These are phyloP conservation scores for Mortierella sp. DNA, from an alignment of 371 early-diverging fungal species.

Conservation along the genomic window DNA sequence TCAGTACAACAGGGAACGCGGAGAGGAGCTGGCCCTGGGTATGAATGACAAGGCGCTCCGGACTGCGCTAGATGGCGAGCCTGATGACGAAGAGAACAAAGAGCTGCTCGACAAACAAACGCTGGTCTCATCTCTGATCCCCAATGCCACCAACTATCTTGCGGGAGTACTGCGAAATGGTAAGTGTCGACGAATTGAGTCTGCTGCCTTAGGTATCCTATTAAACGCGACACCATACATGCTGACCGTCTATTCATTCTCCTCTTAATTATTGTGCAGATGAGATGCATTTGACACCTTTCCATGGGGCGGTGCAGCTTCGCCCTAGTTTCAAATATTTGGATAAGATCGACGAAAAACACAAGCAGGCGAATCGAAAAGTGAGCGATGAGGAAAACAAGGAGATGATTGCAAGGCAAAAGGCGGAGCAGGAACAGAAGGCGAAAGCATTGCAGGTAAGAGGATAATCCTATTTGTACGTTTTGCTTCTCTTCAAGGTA, in stretches of 20 bases:
- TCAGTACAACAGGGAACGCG: constrained; percentile 82
- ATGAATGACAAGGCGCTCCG: constrained; percentile 76
- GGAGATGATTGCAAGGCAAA: constrained; percentile 63
- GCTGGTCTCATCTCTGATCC: constrained; percentile 79
- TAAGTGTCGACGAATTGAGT: constrained; percentile 53
- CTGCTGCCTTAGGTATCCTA: no score
- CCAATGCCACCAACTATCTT: constrained; percentile 81
- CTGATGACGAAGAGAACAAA: constrained; percentile 65
- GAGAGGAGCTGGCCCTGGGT: constrained; percentile 83
- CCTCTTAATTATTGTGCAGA: constrained; percentile 51
- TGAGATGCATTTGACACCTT: constrained; percentile 86
- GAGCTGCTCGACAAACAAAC: constrained; percentile 82
- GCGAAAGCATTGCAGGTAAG: constrained; percentile 70
- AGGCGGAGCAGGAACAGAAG: constrained; percentile 60
- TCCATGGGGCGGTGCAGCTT: constrained; percentile 80
- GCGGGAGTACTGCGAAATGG: constrained; percentile 82
- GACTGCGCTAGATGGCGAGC: constrained; percentile 73
- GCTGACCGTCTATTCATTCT: background rate
- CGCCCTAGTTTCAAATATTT: constrained; percentile 88
- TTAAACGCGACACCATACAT: no score
- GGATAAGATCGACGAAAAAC: constrained; percentile 89
- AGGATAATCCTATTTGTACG: background rate
- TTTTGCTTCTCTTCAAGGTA: no score
- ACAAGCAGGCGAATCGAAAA: constrained; percentile 75
- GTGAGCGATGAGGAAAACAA: constrained; percentile 76